Percentiles rank a stretch among this genome's conserved stretches.
Evolutionary conservation across 306 rosid species (phyloP).

Genomic region (Ochetophila trinervis): DNA sequence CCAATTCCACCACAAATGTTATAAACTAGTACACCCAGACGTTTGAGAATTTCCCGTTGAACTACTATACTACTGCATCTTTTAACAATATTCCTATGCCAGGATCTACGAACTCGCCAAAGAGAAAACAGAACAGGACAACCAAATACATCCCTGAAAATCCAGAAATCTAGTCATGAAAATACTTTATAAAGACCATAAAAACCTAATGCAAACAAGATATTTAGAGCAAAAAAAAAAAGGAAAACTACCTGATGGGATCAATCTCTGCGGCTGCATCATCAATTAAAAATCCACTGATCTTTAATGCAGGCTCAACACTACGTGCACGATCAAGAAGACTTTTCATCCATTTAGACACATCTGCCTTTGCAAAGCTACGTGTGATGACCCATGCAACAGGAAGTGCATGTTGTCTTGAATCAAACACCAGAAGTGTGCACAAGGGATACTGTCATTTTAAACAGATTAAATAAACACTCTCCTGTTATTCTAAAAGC

Average conservation of each 20-base stretch:
- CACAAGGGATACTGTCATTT: constrained; percentile 85
- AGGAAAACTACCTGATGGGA: constrained; percentile 65
- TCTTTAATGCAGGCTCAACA: constrained; percentile 80
- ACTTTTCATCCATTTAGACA: constrained; percentile 85
- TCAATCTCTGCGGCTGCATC: constrained; percentile 88
- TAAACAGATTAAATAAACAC: constrained; percentile 30
- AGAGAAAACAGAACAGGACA: constrained; percentile 85
- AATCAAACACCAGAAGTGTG: constrained; percentile 89
- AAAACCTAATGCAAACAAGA: constrained; percentile 17
- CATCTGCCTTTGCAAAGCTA: constrained; percentile 78
- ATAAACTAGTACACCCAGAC: constrained; percentile 62
- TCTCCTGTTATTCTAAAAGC: neutral
- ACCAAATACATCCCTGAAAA: constrained; percentile 70
- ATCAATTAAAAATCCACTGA: constrained; percentile 79
- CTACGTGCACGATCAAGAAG: constrained; percentile 60
- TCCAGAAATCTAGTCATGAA: constrained; percentile 22
- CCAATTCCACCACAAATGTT: constrained; percentile 66
- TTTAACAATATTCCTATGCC: constrained; percentile 84
- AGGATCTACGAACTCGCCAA: constrained; percentile 90
- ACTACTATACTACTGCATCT: constrained; percentile 71
- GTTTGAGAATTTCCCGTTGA: constrained; percentile 83
- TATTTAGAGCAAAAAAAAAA: constrained; percentile 20
- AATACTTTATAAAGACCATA: constrained; percentile 10
- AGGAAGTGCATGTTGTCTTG: constrained; percentile 93
- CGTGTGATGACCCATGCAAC: constrained; percentile 95